phyloP scores from a whole-genome alignment of 169 alveolate species.

The Cryptosporidium meleagridis region DNA sequence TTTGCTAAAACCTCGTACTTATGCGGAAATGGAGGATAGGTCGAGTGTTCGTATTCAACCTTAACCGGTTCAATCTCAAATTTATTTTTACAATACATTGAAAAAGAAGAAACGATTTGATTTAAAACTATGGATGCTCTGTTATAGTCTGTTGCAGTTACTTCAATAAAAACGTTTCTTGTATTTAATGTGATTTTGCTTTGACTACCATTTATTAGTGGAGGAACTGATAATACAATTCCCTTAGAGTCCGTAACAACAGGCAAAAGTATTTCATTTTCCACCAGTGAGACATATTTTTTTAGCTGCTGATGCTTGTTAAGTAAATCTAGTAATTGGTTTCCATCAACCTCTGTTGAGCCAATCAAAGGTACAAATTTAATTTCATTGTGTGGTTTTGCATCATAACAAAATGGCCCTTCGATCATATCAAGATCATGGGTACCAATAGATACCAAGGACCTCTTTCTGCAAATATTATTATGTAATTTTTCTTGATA shows the following conservation, averaged over 20 bases:
- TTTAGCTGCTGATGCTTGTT: constrained; percentile 88
- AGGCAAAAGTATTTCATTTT: constrained; percentile 89
- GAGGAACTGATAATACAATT: constrained; percentile 96
- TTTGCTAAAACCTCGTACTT: constrained; percentile 4
- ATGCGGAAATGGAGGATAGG: constrained; percentile 21
- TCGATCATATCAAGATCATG: constrained; percentile 89
- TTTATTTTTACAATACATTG: constrained; percentile 82
- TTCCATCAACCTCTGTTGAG: constrained; percentile 85
- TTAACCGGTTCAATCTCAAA: constrained; percentile 87
- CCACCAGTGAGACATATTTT: constrained; percentile 89
- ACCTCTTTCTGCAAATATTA: constrained; percentile 93
- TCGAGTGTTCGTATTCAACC: constrained; percentile 75
- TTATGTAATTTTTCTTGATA: constrained; percentile 97
- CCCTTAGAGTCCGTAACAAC: constrained; percentile 92
- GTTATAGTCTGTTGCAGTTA: constrained; percentile 91
- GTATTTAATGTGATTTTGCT: constrained; percentile 95
- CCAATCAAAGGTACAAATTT: constrained; percentile 93
- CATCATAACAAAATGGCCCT: constrained; percentile 89
- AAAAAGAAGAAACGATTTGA: constrained; percentile 84
- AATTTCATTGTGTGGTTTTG: constrained; percentile 89
- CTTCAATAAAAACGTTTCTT: constrained; percentile 94
- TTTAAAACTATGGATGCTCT: constrained; percentile 80
- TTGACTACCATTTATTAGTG: constrained; percentile 96
- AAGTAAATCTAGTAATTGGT: constrained; percentile 83
- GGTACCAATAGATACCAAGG: constrained; percentile 91